Base-by-base conservation (phyloP, 257 asterid genomes). In the Ilex aquifolium region DNA sequence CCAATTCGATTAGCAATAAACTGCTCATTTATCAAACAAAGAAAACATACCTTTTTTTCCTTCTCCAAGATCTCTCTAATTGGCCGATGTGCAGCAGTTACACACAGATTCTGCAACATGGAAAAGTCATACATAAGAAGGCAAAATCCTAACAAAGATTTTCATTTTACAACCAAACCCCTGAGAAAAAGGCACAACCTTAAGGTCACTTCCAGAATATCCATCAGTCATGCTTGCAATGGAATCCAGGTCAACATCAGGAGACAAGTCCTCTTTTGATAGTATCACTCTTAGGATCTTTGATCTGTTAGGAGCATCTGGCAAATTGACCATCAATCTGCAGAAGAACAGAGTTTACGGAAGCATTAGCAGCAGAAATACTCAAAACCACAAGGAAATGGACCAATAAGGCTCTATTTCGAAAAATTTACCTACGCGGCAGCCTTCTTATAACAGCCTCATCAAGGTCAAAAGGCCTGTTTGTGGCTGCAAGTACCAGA, bases 201-300 rank as follows among this genome's bases (percentile, higher is more conserved):
- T 89, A 36, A 92, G 93, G 74, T 92, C 97, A 64, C 98, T 92
- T 80, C 98, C 98, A 8, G 98, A 92, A 74, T 92, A 92, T 44
- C 98, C 98, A 42, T 92, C 89, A 2, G 95, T 83, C 92, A 86
- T 82, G 69, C 74, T 80, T n/a, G 97, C 95, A 64, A 92, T 78
- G 7, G 92, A 76, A 59, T 85, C 95, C 55, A 92, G 71, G 74
- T 89, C 95, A 17, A 89, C 69, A 76, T 82, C 83, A 6, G 95
- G 85, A 62, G 93, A 77, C 70, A 92, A 74, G 71, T 92, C 98
- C 80, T 86, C 95, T 74, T 88, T 92, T 1, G 95, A 83, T 42
- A 92, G 79, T 70, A 89, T 85, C 71, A 89, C 98, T 69, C 77
- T 74, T 1, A 92, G 83, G 57, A 92, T 92, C 77, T 88, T 92